Evolutionary conservation across 768 basidiomycete species (phyloP).

Genomic region (Collybia sp.): DNA sequence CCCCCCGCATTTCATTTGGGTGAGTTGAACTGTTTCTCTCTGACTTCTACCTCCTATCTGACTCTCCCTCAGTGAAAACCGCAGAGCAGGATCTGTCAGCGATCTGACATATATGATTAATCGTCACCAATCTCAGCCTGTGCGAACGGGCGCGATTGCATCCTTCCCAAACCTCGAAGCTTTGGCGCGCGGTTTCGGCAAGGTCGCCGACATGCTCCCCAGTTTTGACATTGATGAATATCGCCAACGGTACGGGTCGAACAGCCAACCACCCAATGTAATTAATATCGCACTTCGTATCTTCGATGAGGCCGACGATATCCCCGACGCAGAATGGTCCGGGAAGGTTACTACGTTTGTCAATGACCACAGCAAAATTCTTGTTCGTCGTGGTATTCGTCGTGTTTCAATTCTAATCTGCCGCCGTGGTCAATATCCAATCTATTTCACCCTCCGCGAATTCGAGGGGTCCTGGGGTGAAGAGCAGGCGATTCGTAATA

Average conservation of each 20-base stretch:
- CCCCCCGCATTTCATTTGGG: conserved; percentile 60
- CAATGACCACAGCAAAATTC: conserved; percentile 58
- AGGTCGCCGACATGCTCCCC: conserved; percentile 70
- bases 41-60: conserved; percentile 1
- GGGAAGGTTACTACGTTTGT: conserved; percentile 65
- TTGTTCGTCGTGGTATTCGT: conserved; percentile 78
- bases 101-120: conserved; percentile 92
- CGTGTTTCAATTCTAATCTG: conserved; percentile 92
- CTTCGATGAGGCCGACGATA: conserved; percentile 76
- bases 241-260: conserved; percentile 67
- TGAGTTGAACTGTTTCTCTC: conserved; percentile 17
- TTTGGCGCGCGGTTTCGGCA: conserved; percentile 68
- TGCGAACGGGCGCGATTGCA: conserved; percentile 87
- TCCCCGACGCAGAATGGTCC: conserved; percentile 73
- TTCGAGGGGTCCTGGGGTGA: conserved; percentile 77
- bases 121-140: conserved; percentile 81
- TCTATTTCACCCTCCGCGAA: conserved; percentile 89
- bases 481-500: conserved; percentile 95
- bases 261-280: conserved; percentile 82
- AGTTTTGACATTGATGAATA: conserved; percentile 69
- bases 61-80: conserved; percentile 43
- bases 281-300: conserved; percentile 91
- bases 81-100: conserved; percentile 88
- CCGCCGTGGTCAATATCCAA: conserved; percentile 86
- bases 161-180: conserved; percentile 78